Conservation (phyloP, 805 yeast genomes). For the Cyberlindnera sargentensis region DNA sequence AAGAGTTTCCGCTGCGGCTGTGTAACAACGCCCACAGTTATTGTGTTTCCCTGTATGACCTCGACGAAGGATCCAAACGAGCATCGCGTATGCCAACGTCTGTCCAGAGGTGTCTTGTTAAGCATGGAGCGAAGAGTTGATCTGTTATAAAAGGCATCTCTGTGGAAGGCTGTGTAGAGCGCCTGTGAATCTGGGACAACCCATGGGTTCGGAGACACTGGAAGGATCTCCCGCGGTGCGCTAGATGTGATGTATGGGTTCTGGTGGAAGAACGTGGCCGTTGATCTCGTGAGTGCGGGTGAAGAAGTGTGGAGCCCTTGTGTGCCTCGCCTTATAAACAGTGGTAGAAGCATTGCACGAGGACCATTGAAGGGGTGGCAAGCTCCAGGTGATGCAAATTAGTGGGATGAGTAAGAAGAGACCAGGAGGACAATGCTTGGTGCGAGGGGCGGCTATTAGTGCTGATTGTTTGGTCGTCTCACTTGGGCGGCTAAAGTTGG, state of each 20-base stretch:
- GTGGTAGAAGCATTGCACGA: neutral
- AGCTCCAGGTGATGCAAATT: too few species aligned
- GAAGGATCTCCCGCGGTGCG: neutral
- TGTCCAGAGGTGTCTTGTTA: neutral
- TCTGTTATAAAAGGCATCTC: neutral
- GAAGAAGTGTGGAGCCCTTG: too few species aligned
- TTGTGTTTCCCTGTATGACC: neutral
- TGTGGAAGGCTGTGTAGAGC: neutral
- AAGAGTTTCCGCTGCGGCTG: slow-evolving; percentile 7
- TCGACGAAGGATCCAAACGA: slow-evolving; percentile 10
- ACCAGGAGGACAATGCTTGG: too few species aligned
- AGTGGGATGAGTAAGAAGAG: too few species aligned
- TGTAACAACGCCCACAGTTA: slow-evolving; percentile 4
- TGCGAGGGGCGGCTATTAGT: too few species aligned
- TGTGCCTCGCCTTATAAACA: neutral
- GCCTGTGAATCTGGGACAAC: neutral
- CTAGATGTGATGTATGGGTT: neutral
- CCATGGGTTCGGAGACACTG: neutral
- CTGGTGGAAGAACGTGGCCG: neutral
- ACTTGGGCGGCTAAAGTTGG: too few species aligned
- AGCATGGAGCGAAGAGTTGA: neutral
- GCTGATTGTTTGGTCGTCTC: too few species aligned
- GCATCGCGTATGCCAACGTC: slow-evolving; percentile 1
- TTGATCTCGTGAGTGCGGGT: neutral
- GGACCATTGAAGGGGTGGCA: neutral